Base-by-base conservation (phyloP, 2,329 filamentous ascomycete species). In the Pseudogymnoascus sp. region DNA sequence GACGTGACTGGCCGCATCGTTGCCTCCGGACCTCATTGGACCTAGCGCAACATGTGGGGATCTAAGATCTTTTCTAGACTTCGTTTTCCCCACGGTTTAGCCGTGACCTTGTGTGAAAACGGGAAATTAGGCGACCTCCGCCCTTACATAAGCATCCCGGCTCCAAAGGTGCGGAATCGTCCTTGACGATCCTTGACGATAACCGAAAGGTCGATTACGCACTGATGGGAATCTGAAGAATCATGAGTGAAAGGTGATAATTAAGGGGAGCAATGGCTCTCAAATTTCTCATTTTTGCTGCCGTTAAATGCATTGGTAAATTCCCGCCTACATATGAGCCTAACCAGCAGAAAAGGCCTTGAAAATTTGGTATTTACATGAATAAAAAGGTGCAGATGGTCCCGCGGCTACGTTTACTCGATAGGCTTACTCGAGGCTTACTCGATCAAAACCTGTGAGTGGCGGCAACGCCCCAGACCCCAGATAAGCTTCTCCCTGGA, bases 361-460 rank as follows among this genome's bases (percentile, higher is more conserved):
- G 28, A 57, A 57, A 35, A 57, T 33, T 33, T 15, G 26, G 10
- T 10, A 33, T 33, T 57, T 57, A 57, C 21, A 33, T 33, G 28
- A 57, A 35, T 21, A 15, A n/a, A 15, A 21, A 3, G 5, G 50
- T 35, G 50, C 28, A 33, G 50, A 57, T 35, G n/a, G 10, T 57
- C 50, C 28, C 15, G 28, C 28, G 50, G 50, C 50, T 57, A 57
- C 15, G 28, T 57, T 57, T 57, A 57, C 50, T 57, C 50, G 50
- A 57, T 57, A 57, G 50, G 28, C 50, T 57, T 57, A 57, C 50
- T 57, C 50, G 50, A 57, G 50, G 50, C 28, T 61, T 61, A 61
- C 59, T 61, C 59, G 59, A 61, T 40, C 59, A 7, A 61, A 61
- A 61, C 21, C 35, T 61, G 33, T 61, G 59, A 61, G 33, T 61